Conservation (phyloP, 1,284 basidiomycete genomes). For the Xanthoconium separans region DNA sequence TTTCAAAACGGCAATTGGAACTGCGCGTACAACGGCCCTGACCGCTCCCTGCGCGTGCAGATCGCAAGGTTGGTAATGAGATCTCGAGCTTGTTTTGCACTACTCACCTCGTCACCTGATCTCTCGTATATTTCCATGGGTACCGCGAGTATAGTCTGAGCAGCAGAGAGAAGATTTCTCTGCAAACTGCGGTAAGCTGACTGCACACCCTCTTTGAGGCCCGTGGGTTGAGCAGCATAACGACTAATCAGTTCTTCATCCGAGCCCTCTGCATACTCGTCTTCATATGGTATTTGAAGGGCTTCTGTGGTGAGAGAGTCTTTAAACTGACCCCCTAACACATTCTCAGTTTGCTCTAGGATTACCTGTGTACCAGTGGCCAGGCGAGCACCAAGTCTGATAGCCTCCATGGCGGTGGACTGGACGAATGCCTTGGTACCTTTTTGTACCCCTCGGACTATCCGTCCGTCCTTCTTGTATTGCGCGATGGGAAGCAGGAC, state of each 20-base stretch:
- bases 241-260: conserved; percentile 70
- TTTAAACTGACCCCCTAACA: conserved; percentile 79
- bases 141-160: conserved; percentile 97
- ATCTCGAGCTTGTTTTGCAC: not conserved
- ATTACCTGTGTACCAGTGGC: conserved; percentile 98
- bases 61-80: not conserved
- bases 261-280: conserved; percentile 35
- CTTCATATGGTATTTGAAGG: conserved; percentile 46
- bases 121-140: conserved; percentile 99
- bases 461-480: conserved; percentile 94
- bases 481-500: conserved; percentile 95
- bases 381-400: conserved; percentile 91
- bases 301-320: conserved; percentile 67
- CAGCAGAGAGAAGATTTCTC: conserved; percentile 86
- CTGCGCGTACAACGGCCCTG: conserved; percentile 90
- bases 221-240: conserved; percentile 88
- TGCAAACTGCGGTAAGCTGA: conserved; percentile 86
- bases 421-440: conserved; percentile 91
- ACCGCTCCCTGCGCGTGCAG: conserved; percentile 70
- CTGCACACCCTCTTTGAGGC: conserved; percentile 85
- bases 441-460: conserved; percentile 91
- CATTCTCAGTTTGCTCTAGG: conserved; percentile 91
- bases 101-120: conserved; percentile 77
- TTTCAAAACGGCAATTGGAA: conserved; percentile 94
- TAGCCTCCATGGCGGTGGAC: conserved; percentile 91